phyloP scores from a whole-genome alignment of 192 early-diverging fungal species.

The Rhizophagus sp. region DNA sequence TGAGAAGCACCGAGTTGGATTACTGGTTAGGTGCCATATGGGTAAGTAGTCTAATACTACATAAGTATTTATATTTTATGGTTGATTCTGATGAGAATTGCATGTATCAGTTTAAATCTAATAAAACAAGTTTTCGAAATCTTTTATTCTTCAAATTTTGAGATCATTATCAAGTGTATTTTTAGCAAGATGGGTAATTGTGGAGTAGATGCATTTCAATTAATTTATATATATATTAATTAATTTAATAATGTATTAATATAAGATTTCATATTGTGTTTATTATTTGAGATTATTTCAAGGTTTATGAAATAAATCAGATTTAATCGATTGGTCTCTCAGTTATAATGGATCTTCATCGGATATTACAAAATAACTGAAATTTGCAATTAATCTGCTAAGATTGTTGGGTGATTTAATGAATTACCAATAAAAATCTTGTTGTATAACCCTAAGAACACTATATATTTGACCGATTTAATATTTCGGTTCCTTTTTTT shows the following conservation, averaged over 20 bases:
- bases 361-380: background rate
- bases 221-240: background rate
- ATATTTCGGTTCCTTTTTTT: background rate
- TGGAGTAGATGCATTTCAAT: background rate
- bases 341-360: background rate
- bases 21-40: slow-evolving; percentile 44
- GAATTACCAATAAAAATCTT: background rate
- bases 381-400: background rate
- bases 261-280: background rate
- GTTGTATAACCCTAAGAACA: background rate
- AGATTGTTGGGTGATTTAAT: background rate
- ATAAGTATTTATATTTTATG: background rate
- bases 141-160: background rate
- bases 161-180: background rate
- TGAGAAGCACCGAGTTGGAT: slow-evolving; percentile 42
- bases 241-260: background rate
- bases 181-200: background rate
- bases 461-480: background rate
- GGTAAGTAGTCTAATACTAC: slow-evolving; percentile 33
- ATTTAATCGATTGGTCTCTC: background rate
- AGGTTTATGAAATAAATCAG: background rate
- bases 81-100: background rate
- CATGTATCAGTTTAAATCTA: background rate
- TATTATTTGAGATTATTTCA: background rate
- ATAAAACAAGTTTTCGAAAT: slow-evolving; percentile 7